Percentiles rank a stretch among this genome's conserved stretches.
phyloP scores from a whole-genome alignment of 805 yeast genomes.

The Candida michaelii region DNA sequence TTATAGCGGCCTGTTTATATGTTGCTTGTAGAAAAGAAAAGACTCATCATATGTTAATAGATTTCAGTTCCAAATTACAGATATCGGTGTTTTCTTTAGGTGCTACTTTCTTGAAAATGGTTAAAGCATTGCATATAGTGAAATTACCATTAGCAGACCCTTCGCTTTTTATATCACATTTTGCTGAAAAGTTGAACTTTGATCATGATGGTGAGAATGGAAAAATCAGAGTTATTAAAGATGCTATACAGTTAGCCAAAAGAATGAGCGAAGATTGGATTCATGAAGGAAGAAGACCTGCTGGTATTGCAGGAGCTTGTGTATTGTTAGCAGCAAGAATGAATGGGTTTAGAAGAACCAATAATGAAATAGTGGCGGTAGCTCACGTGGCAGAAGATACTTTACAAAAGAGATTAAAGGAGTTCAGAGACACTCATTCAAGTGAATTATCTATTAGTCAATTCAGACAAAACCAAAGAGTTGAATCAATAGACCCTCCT shows the following conservation, averaged over 20 bases:
- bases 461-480: conserved; percentile 54
- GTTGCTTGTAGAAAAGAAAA: conserved; percentile 89
- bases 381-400: conserved; percentile 96
- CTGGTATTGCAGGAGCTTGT: conserved; percentile 98
- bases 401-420: conserved; percentile 83
- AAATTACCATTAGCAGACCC: conserved; percentile 90
- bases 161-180: conserved; percentile 87
- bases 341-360: conserved; percentile 91
- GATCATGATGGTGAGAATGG: conserved; percentile 55
- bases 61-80: conserved; percentile 85
- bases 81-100: conserved; percentile 94
- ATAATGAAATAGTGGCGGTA: conserved; percentile 90
- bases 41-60: conserved; percentile 95
- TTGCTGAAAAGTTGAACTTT: conserved; percentile 82
- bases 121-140: conserved; percentile 76
- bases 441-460: conserved; percentile 70
- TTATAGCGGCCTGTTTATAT: conserved; percentile 90
- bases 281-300: conserved; percentile 95
- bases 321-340: conserved; percentile 89
- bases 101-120: conserved; percentile 91
- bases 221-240: conserved; percentile 62
- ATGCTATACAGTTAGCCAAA: conserved; percentile 82
- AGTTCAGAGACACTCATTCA: conserved; percentile 76
- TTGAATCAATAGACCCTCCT: conserved; percentile 72
- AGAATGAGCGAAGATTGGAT: conserved; percentile 96